Evolutionary conservation across 331 rosid species (phyloP), one percentile per base, ranked within the genome.

Genomic region (Telfairia occidentalis): DNA sequence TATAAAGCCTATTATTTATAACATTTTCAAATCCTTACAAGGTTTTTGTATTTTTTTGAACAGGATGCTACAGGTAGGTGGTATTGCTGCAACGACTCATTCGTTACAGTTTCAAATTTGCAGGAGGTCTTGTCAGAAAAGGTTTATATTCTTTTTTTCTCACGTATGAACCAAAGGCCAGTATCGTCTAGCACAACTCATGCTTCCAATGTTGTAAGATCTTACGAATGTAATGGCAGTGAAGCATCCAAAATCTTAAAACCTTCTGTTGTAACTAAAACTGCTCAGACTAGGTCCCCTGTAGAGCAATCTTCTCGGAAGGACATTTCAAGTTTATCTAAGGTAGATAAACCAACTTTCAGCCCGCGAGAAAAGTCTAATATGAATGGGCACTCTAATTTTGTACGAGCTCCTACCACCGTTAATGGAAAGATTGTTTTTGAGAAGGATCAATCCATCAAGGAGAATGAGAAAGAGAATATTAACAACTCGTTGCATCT

Each of bases 1-100:
- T 65, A 55, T 50, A 16, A 11, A 55, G 28, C 46, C 34, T 38
- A 58, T 64, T 28, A 50, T 57, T 0, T 48, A 71, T 5, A 9
- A 48, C 45, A 49, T 29, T 18, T 18, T 49, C 60, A 29, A 29
- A 48, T 49, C 28, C 76, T 71, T 10, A 71, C 30, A 48, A 72
- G 18, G 46, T 80, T 59, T 76, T 82, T 71, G n/a, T 48, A 71
- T 21, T 66, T 46, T 77, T 28, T 35, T 63, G n/a, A 57, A 28
- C 87, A 95, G 99, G 99, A 95, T 85, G 97, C 97, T 37, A 83
- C 83, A 79, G 94, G 88, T 77, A 84, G 85, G 77, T 95, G 99
- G 99, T 95, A 89, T 84, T 84, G 99, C 83, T 92, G 99, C 86
- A 84, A 95, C n/a, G 99, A 95, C 86, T 89, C 97, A 24, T 81